Percentiles rank a stretch among this genome's conserved stretches.
Conservation (phyloP, 2,329 filamentous ascomycete species). For the Grosmannia penicillata region DNA sequence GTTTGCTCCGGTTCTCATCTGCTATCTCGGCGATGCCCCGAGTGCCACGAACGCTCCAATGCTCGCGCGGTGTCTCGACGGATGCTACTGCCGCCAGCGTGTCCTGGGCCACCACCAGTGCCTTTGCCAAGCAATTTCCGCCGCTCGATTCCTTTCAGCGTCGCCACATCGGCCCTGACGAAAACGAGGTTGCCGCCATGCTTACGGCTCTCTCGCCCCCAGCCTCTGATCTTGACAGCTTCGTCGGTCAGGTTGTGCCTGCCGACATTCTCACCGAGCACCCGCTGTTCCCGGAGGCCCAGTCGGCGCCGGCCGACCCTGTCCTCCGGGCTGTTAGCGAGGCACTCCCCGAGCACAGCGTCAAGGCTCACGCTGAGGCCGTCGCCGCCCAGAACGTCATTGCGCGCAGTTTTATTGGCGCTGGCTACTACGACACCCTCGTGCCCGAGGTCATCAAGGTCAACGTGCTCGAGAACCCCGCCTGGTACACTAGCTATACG, state of each 20-base stretch:
- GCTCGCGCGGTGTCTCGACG: constrained; percentile 4
- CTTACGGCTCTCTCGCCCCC: constrained; percentile 65
- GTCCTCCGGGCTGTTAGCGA: constrained; percentile 20
- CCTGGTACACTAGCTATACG: constrained; percentile 96
- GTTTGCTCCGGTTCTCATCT: neutral
- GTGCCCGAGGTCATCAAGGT: constrained; percentile 83
- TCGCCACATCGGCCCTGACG: constrained; percentile 75
- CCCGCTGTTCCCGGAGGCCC: constrained; percentile 40
- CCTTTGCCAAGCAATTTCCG: constrained; percentile 11
- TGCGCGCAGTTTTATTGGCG: constrained; percentile 62
- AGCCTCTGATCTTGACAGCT: constrained; percentile 59
- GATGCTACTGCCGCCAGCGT: constrained; percentile 1
- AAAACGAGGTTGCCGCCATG: constrained; percentile 59
- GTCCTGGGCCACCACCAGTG: constrained; percentile 8
- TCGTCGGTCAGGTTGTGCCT: constrained; percentile 74
- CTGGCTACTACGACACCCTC: constrained; percentile 77
- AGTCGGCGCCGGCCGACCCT: constrained; percentile 23
- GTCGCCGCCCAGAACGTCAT: constrained; percentile 21
- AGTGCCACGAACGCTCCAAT: too few relatives aligned
- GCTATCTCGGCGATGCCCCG: neutral
- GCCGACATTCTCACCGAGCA: constrained; percentile 58
- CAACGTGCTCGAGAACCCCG: constrained; percentile 83
- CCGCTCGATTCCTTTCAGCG: constrained; percentile 54
- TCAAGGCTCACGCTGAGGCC: constrained; percentile 27
- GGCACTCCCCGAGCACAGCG: constrained; percentile 42